Percentiles rank a stretch among this genome's conserved stretches.
These are phyloP conservation scores for Lactarius tabidus DNA, from an alignment of 768 basidiomycete species.

Conservation along the genomic window DNA sequence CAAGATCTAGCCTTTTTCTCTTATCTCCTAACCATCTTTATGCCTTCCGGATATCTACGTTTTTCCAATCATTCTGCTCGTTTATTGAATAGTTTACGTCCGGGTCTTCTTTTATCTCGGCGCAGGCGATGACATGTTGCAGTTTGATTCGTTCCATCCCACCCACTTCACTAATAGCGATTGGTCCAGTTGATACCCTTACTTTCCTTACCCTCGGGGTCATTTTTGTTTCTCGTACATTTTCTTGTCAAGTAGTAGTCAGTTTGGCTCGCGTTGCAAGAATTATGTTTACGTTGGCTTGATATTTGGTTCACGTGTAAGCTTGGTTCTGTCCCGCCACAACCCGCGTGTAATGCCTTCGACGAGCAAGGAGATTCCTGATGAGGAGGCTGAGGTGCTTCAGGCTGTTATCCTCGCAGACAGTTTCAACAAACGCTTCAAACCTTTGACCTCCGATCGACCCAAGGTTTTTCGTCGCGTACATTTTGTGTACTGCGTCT, in stretches of 20 bases:
- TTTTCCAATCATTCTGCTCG: constrained; percentile 28
- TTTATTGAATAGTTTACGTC: constrained; percentile 41
- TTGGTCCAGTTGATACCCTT: constrained; percentile 39
- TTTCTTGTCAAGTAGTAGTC: constrained; percentile 54
- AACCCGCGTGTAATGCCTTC: constrained; percentile 50
- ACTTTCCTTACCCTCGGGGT: constrained; percentile 48
- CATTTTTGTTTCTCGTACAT: constrained; percentile 55
- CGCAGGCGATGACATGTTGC: constrained; percentile 55
- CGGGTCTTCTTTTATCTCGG: constrained; percentile 54
- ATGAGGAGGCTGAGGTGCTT: constrained; percentile 76
- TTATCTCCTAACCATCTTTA: constrained; percentile 31
- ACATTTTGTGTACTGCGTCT: constrained; percentile 19
- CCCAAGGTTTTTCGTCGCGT: constrained; percentile 57
- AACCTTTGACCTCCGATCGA: constrained; percentile 81
- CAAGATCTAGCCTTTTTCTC: constrained; percentile 26
- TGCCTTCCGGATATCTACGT: constrained; percentile 34
- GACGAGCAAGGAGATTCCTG: constrained; percentile 57
- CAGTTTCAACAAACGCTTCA: constrained; percentile 91
- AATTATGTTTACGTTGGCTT: constrained; percentile 9
- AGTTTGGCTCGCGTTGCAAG: constrained; percentile 26
- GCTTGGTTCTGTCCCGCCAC: background rate
- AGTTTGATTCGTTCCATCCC: constrained; percentile 59
- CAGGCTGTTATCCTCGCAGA: constrained; percentile 96
- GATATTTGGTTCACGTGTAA: background rate
- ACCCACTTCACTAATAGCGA: constrained; percentile 62